phyloP scores from a whole-genome alignment of 371 early-diverging fungal genomes.

The Chytridiales sp. region DNA sequence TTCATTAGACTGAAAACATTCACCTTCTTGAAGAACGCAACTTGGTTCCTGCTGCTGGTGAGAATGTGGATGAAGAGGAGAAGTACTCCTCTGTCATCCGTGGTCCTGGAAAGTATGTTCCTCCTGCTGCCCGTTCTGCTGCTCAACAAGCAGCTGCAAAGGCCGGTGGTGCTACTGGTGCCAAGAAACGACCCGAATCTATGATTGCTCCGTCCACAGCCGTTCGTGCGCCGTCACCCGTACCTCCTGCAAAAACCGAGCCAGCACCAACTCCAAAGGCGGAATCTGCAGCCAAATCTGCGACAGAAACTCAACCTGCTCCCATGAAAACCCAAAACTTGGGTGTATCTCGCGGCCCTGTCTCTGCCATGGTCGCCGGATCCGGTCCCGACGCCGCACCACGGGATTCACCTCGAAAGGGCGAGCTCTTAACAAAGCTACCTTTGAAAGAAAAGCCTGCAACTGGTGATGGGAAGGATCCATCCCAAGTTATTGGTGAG shows the following conservation, averaged over 20 bases:
- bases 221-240: not conserved
- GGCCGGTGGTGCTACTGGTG: not conserved
- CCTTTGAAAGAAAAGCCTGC: conserved; percentile 24
- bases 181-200: not conserved
- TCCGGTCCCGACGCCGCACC: conserved; percentile 6
- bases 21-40: conserved; percentile 96
- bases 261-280: not conserved
- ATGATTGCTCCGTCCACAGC: not conserved
- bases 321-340: not conserved
- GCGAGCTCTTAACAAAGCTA: conserved; percentile 27
- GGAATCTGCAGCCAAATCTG: conserved; percentile 12
- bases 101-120: conserved; percentile 39
- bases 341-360: not conserved
- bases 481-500: conserved; percentile 49
- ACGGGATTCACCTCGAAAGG: conserved; percentile 7
- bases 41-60: conserved; percentile 39
- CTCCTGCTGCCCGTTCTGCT: conserved; percentile 33
- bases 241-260: not conserved
- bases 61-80: conserved; percentile 34
- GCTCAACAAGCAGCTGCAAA: not conserved
- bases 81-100: conserved; percentile 50
- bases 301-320: not conserved
- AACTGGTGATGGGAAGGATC: conserved; percentile 38
- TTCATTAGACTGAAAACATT: conserved; percentile 52
- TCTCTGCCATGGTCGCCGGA: not conserved